Evolutionary conservation across 2,329 filamentous ascomycete genomes (phyloP).

Genomic region (Thermothelomyces thermophilus): DNA sequence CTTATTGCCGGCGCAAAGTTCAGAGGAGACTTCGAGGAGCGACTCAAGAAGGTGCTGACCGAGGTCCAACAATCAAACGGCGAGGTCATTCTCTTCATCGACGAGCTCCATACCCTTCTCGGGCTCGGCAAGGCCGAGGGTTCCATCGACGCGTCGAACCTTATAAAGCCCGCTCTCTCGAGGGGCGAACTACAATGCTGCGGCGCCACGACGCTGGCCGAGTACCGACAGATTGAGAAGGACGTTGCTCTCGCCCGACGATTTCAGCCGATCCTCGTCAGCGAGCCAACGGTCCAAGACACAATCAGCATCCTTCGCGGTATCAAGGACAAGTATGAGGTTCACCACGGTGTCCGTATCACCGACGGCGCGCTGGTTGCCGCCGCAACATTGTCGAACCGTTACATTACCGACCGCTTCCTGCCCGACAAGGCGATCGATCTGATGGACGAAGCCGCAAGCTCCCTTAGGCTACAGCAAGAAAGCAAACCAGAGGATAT

Average conservation of each 20-base stretch:
- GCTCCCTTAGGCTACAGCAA: constrained; percentile 82
- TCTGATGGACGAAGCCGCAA: constrained; percentile 90
- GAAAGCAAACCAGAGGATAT: constrained; percentile 96
- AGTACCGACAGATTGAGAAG: constrained; percentile 92
- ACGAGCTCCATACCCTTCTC: constrained; percentile 86
- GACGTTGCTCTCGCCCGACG: constrained; percentile 86
- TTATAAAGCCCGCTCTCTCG: constrained; percentile 88
- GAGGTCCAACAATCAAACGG: constrained; percentile 88
- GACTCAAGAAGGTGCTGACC: constrained; percentile 81
- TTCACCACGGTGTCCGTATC: constrained; percentile 93
- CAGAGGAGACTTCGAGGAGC: constrained; percentile 90
- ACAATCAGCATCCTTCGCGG: constrained; percentile 93
- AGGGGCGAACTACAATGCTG: constrained; percentile 92
- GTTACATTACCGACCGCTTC: constrained; percentile 94
- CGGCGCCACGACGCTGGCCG: constrained; percentile 85
- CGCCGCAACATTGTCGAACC: constrained; percentile 84
- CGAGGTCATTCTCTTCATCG: constrained; percentile 87
- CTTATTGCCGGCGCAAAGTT: constrained; percentile 96
- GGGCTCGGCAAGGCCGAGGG: constrained; percentile 93
- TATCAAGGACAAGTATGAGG: constrained; percentile 96
- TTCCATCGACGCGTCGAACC: constrained; percentile 91
- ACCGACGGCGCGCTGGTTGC: constrained; percentile 88
- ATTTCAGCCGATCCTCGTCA: constrained; percentile 93
- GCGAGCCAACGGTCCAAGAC: constrained; percentile 82
- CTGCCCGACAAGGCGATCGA: constrained; percentile 97